These are phyloP conservation scores for Lipomyces chichibuensis DNA, from an alignment of 805 yeast species.

Conservation along the genomic window DNA sequence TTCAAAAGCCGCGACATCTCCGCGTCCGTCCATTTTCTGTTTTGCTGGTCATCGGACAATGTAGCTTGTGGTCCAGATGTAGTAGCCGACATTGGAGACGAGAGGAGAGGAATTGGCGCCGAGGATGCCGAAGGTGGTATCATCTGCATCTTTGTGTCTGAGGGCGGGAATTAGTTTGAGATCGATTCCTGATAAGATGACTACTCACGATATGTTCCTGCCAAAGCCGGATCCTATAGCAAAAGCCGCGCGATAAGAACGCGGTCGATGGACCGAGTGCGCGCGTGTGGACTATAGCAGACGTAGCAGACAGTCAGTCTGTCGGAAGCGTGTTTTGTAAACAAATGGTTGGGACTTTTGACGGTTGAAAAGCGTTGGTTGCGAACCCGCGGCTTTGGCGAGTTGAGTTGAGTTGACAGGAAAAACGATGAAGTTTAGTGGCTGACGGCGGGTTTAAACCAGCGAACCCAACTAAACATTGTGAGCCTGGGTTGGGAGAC, in stretches of 20 bases:
- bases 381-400: background rate
- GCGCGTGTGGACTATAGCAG: background rate
- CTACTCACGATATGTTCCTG: background rate
- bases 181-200: background rate
- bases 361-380: background rate
- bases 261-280: background rate
- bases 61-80: background rate
- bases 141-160: background rate
- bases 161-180: background rate
- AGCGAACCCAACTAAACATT: background rate
- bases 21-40: slow-evolving; percentile 31
- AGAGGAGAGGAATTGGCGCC: slow-evolving; percentile 5
- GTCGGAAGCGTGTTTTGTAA: background rate
- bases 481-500: background rate
- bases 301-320: background rate
- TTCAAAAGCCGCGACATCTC: slow-evolving; percentile 27
- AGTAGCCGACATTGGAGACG: background rate
- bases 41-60: slow-evolving; percentile 23
- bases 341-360: background rate
- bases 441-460: background rate
- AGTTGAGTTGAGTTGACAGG: background rate
- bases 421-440: background rate
- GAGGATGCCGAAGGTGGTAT: background rate
- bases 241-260: background rate
- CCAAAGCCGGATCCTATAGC: background rate